These are phyloP conservation scores for Backusella luteola DNA, from an alignment of 192 early-diverging fungal genomes.

Conservation along the genomic window DNA sequence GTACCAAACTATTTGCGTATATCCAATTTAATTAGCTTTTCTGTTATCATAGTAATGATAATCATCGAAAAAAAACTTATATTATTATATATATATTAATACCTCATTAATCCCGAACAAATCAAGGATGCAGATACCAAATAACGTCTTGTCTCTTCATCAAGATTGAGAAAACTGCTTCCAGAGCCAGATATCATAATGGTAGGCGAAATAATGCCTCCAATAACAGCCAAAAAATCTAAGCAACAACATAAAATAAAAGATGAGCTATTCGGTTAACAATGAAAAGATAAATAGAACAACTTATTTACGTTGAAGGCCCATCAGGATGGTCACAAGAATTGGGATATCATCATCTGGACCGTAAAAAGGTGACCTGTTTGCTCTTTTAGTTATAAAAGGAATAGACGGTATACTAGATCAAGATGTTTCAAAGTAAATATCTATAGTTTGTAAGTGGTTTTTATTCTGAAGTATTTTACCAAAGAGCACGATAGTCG, in stretches of 20 bases:
- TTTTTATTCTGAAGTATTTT: background rate
- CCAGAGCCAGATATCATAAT: conserved; percentile 43
- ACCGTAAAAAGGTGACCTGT: conserved; percentile 42
- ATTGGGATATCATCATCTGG: conserved; percentile 46
- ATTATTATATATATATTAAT: background rate
- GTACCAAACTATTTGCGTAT: conserved; percentile 25
- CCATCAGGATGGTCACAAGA: conserved; percentile 43
- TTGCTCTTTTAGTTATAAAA: conserved; percentile 27
- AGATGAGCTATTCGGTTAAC: background rate
- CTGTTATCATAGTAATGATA: background rate
- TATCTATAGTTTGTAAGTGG: background rate
- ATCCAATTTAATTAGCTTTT: background rate
- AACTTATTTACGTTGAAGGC: conserved; percentile 18
- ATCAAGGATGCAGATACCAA: conserved; percentile 48
- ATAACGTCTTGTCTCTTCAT: conserved; percentile 39
- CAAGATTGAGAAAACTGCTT: conserved; percentile 39
- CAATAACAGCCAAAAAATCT: conserved; percentile 28
- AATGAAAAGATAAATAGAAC: background rate
- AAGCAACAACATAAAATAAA: background rate
- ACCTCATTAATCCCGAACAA: conserved; percentile 41
- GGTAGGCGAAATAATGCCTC: conserved; percentile 39
- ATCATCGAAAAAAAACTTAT: background rate
- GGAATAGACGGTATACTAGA: conserved; percentile 37
- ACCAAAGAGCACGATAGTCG: conserved; percentile 40
- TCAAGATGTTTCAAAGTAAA: background rate